These are phyloP conservation scores for Heliosperma pusillum DNA, from an alignment of 148 eudicot species.

Conservation along the genomic window DNA sequence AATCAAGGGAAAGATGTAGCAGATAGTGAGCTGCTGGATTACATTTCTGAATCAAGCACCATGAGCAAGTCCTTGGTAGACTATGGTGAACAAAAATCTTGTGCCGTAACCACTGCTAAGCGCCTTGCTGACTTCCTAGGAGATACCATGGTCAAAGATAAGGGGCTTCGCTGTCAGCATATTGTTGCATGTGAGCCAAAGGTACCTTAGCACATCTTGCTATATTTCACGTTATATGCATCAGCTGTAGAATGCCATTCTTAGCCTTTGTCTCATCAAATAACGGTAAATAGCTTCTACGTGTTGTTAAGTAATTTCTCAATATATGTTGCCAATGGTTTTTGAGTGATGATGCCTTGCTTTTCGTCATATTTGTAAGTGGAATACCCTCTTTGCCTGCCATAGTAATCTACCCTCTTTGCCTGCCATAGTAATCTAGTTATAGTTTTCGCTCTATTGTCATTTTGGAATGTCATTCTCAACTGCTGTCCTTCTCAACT, in stretches of 20 bases:
- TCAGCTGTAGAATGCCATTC: neutral
- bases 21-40: conserved; percentile 89
- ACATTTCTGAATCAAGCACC: conserved; percentile 96
- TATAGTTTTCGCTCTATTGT: neutral
- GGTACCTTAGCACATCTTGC: conserved; percentile 41
- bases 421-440: no score
- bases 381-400: neutral
- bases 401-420: neutral
- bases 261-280: neutral
- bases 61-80: conserved; percentile 98
- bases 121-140: conserved; percentile 98
- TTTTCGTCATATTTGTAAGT: neutral
- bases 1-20: conserved; percentile 90
- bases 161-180: conserved; percentile 91
- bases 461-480: conserved; percentile 9
- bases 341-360: neutral
- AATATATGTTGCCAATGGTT: neutral
- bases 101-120: conserved; percentile 96
- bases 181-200: conserved; percentile 94
- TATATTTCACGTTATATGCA: neutral
- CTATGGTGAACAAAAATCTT: conserved; percentile 94
- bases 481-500: no score
- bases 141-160: conserved; percentile 98
- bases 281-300: no score
- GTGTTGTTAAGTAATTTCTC: neutral